A percentile compares a stretch with the other conserved stretches of the same genome.
Evolutionary conservation across 2,329 filamentous ascomycete species (phyloP).

Genomic region (Sordariomycetes sp.): DNA sequence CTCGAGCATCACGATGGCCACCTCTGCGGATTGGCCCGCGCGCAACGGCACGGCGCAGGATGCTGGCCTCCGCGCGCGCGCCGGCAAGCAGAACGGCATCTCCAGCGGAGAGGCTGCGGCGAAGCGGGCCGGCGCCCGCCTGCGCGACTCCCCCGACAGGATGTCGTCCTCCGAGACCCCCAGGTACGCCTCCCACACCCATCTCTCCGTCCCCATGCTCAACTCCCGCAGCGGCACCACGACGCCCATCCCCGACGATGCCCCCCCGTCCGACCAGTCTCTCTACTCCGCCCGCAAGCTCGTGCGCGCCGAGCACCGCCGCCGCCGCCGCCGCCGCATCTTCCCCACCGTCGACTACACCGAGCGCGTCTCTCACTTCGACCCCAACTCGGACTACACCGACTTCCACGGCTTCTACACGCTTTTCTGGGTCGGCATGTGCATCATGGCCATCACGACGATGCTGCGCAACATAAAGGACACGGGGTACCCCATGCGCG

Average conservation of each 20-base stretch:
- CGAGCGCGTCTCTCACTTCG: constrained; percentile 87
- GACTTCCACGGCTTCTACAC: constrained; percentile 98
- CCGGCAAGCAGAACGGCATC: background rate
- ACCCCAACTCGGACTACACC: constrained; percentile 78
- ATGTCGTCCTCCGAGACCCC: background rate
- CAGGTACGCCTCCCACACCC: background rate
- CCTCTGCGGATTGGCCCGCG: background rate
- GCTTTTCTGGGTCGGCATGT: constrained; percentile 92
- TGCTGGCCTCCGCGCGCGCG: background rate
- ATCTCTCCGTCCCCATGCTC: background rate
- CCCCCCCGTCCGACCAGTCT: constrained; percentile 80
- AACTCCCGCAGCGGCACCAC: constrained; percentile 53
- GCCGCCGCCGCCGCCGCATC: constrained; percentile 63
- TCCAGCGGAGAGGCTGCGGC: background rate
- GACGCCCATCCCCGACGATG: constrained; percentile 76
- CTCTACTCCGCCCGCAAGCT: constrained; percentile 78
- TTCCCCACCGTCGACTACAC: constrained; percentile 92
- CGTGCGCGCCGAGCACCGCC: constrained; percentile 65
- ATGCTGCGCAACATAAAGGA: constrained; percentile 89
- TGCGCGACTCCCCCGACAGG: constrained; percentile 2
- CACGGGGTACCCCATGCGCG: constrained; percentile 72
- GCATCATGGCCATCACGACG: constrained; percentile 94
- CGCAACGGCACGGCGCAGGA: background rate
- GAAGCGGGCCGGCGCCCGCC: background rate
- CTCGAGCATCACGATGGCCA: background rate